Evolutionary conservation across 805 yeast species (phyloP).

Genomic region (Candida insectorum): DNA sequence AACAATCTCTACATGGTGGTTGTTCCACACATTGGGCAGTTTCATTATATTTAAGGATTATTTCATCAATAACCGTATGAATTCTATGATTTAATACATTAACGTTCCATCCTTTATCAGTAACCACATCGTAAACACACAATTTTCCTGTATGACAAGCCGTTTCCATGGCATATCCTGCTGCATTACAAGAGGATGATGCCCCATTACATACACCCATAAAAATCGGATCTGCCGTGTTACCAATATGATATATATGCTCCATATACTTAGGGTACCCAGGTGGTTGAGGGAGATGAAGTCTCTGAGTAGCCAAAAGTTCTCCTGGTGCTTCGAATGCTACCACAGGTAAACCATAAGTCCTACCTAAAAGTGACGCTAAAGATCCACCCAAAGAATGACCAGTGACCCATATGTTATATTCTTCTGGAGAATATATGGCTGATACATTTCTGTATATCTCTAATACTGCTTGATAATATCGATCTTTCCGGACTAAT

Average conservation of each 20-base stretch:
- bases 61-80: constrained; percentile 83
- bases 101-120: constrained; percentile 88
- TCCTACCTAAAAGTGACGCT: constrained; percentile 76
- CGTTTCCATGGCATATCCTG: constrained; percentile 97
- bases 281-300: constrained; percentile 92
- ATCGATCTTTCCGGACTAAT: constrained; percentile 68
- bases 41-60: constrained; percentile 66
- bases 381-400: constrained; percentile 94
- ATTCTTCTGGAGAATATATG: constrained; percentile 57
- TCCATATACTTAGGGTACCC: constrained; percentile 76
- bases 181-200: constrained; percentile 80
- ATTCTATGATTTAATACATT: constrained; percentile 85
- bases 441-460: constrained; percentile 68
- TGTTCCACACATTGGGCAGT: constrained; percentile 73
- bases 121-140: constrained; percentile 86
- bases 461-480: constrained; percentile 75
- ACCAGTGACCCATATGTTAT: constrained; percentile 87
- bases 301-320: constrained; percentile 70
- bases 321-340: constrained; percentile 95
- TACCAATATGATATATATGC: constrained; percentile 92
- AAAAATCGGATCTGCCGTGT: constrained; percentile 94
- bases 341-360: constrained; percentile 86
- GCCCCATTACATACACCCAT: constrained; percentile 98
- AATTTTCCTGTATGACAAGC: constrained; percentile 87
- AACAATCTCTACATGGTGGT: constrained; percentile 87